These are phyloP conservation scores for Eucalyptus dawsonii DNA, from an alignment of 345 rosid species.

Conservation along the genomic window DNA sequence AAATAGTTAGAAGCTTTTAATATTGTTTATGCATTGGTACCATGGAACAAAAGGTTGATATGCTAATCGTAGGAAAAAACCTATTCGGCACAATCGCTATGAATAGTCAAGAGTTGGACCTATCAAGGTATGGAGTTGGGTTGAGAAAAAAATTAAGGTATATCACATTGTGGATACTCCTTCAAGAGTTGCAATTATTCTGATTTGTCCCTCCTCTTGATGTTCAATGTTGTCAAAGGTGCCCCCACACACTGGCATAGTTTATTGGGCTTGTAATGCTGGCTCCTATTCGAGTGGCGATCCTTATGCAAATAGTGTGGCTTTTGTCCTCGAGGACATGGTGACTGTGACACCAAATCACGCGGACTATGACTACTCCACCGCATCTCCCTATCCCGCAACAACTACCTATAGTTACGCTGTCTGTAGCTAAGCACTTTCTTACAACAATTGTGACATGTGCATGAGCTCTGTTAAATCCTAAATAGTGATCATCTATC, in stretches of 20 bases:
- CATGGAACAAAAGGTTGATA: background rate
- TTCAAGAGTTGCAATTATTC: background rate
- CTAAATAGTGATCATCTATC: background rate
- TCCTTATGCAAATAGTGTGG: background rate
- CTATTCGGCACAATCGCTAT: constrained; percentile 17
- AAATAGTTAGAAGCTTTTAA: background rate
- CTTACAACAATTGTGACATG: background rate
- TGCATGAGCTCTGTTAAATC: background rate
- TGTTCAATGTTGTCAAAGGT: background rate
- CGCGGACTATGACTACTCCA: background rate
- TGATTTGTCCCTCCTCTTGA: background rate
- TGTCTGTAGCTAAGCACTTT: background rate
- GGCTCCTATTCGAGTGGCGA: background rate
- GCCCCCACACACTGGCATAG: background rate
- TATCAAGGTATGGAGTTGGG: background rate
- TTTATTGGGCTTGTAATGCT: background rate
- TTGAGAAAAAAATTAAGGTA: background rate
- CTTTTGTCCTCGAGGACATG: background rate
- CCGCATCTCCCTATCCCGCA: background rate
- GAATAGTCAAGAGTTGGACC: background rate
- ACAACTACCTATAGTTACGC: background rate
- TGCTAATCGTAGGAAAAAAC: background rate
- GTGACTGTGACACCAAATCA: background rate
- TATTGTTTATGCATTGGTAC: background rate
- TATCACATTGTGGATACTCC: background rate